Base-by-base conservation (phyloP, 306 rosid genomes). In the Corylus heterophylla region DNA sequence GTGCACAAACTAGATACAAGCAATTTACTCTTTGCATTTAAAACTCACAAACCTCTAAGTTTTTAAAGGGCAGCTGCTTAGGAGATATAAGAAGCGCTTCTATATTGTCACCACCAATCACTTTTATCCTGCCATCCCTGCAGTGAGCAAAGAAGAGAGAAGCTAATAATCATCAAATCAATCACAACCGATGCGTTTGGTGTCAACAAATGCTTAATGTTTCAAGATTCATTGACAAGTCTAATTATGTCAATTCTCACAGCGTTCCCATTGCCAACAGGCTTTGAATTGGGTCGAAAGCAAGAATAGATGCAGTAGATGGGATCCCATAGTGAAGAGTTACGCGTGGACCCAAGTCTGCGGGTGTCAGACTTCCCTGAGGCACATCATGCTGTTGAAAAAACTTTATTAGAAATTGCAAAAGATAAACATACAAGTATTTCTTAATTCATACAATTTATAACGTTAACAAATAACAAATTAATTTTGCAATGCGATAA, bases 71-170 rank as follows among this genome's bases (percentile, higher is more conserved):
- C 55, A 79, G 80, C 9, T 82, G 82, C 87, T 90, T 89, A 22
- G 90, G 88, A 78, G 93, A 89, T 81, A 80, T 74, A 64, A 94
- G 86, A 84, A 85, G 86, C 72, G 90, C 98, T 88, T 94, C 96
- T 78, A 94, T 86, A 76, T 82, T 86, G 82, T 89, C 89, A 54
- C 93, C 94, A 70, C 97, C 98, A 54, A 90, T 85, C 72, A 94
- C 90, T 86, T 94, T 94, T 86, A 94, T 92, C 86, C 93, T 87
- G 27, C 98, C 98, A 87, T 94, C 97, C 77, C 98, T 94, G 83
- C 90, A 86, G 73, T 73, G 73, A 75, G 79, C 12, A 73, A 82
- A 86, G 69, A 71, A 74, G 78, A 12, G 54, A 47, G 58, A 69
- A 25, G 20, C 47, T 7, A 44, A 8, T n/a, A 58, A 58, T 58